Conservation (phyloP, 257 asterid species). For the Datura wrightii region DNA sequence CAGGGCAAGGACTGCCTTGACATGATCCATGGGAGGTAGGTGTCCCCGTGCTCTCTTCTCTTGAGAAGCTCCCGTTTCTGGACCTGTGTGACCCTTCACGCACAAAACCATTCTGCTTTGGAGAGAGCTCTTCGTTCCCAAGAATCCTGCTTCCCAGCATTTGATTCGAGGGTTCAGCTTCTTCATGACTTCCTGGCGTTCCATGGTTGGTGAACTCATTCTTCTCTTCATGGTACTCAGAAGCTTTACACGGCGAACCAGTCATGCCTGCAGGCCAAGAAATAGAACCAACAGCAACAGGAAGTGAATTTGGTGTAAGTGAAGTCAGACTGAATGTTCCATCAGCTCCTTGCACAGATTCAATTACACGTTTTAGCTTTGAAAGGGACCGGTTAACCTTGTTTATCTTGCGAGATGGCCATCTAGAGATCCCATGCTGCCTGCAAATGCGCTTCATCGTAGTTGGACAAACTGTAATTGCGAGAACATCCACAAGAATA, state of each 20-base stretch:
- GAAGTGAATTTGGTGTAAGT: slow-evolving; percentile 61
- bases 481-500: slow-evolving; percentile 27
- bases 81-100: slow-evolving; percentile 56
- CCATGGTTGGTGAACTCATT: slow-evolving; percentile 41
- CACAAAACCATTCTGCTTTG: slow-evolving; percentile 28
- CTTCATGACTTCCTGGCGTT: slow-evolving; percentile 47
- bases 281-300: slow-evolving; percentile 67
- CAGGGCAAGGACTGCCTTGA: slow-evolving; percentile 62
- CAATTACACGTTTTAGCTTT: slow-evolving; percentile 80
- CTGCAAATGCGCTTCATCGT: slow-evolving; percentile 95
- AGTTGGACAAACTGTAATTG: slow-evolving; percentile 83
- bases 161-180: slow-evolving; percentile 47
- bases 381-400: slow-evolving; percentile 89
- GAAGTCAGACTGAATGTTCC: slow-evolving; percentile 78
- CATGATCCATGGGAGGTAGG: slow-evolving; percentile 86
- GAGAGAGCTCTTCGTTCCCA: slow-evolving; percentile 42
- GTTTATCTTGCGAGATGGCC: slow-evolving; percentile 98
- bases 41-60: slow-evolving; percentile 81
- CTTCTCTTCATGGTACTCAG: slow-evolving; percentile 58
- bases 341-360: slow-evolving; percentile 89
- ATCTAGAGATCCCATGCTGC: slow-evolving; percentile 90
- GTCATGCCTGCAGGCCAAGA: slow-evolving; percentile 64
- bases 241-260: slow-evolving; percentile 51
- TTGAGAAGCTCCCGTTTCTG: slow-evolving; percentile 70
- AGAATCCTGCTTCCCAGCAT: slow-evolving; percentile 39